phyloP scores from a whole-genome alignment of 345 rosid genomes.

The Lepidium didymum region DNA sequence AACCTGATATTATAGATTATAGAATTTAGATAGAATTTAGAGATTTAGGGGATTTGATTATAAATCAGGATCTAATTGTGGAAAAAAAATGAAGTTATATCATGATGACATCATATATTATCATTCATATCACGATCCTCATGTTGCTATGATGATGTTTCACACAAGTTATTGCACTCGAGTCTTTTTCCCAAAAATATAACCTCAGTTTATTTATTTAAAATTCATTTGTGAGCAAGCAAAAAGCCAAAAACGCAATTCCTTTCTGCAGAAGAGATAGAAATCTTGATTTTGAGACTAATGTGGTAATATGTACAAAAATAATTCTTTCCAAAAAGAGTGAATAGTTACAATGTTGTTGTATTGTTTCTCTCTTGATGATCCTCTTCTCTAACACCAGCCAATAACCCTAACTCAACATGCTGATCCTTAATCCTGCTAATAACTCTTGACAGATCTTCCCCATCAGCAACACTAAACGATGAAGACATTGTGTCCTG shows the following conservation, averaged over 20 bases:
- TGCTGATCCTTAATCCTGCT: conserved; percentile 72
- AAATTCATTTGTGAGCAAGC: neutral
- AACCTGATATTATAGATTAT: too few relatives aligned
- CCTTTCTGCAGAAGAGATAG: neutral
- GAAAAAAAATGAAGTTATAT: too few relatives aligned
- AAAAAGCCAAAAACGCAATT: neutral
- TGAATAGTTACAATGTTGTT: neutral
- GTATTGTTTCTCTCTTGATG: conserved; percentile 13
- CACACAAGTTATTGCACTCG: too few relatives aligned
- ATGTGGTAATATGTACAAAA: conserved; percentile 16
- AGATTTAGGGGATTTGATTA: too few relatives aligned
- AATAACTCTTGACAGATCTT: conserved; percentile 42
- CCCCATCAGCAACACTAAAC: conserved; percentile 22
- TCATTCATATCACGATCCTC: too few relatives aligned
- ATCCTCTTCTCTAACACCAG: conserved; percentile 36
- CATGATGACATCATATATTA: too few relatives aligned
- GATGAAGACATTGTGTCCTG: conserved; percentile 29
- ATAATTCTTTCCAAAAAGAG: neutral
- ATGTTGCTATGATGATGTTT: too few relatives aligned
- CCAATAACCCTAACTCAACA: conserved; percentile 53
- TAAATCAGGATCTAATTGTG: too few relatives aligned
- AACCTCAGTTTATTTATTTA: neutral
- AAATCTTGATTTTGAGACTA: neutral
- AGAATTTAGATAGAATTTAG: too few relatives aligned
- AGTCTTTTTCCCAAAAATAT: neutral